Percentiles rank a stretch among this genome's conserved stretches.
phyloP scores from a whole-genome alignment of 768 basidiomycete species.

The Hemileccinum rubropunctum region DNA sequence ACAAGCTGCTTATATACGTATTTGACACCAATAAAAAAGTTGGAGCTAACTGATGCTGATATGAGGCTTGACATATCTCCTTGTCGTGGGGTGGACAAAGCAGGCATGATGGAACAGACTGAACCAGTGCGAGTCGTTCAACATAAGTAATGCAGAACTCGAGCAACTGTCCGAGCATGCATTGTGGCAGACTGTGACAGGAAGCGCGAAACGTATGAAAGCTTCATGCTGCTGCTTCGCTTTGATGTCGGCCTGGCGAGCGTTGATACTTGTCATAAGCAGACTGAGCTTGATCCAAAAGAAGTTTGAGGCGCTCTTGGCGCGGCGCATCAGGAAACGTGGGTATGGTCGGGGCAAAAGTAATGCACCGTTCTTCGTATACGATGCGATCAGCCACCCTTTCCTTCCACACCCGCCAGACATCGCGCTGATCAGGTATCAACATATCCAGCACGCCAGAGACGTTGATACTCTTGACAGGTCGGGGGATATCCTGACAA shows the following conservation, averaged over 20 bases:
- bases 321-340: slow-evolving; percentile 8
- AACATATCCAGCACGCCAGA: slow-evolving; percentile 10
- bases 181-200: too few species aligned
- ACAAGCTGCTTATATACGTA: too few species aligned
- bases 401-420: slow-evolving; percentile 16
- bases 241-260: background rate
- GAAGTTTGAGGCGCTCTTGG: slow-evolving; percentile 7
- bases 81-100: too few species aligned
- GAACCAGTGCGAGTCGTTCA: too few species aligned
- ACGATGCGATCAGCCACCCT: slow-evolving; percentile 17
- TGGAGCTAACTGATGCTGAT: too few species aligned
- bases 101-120: too few species aligned
- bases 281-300: slow-evolving; percentile 13
- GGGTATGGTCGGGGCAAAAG: slow-evolving; percentile 15
- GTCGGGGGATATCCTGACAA: slow-evolving; percentile 9
- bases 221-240: too few species aligned
- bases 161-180: too few species aligned
- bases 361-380: slow-evolving; percentile 6
- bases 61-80: too few species aligned
- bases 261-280: background rate
- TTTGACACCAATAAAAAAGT: too few species aligned
- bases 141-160: too few species aligned
- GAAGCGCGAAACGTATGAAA: too few species aligned
- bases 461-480: slow-evolving; percentile 11
- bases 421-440: slow-evolving; percentile 14